Percentiles rank a stretch among this genome's conserved stretches.
These are phyloP conservation scores for Phytopythium vexans DNA, from an alignment of 352 stramenopile genomes.

Conservation along the genomic window DNA sequence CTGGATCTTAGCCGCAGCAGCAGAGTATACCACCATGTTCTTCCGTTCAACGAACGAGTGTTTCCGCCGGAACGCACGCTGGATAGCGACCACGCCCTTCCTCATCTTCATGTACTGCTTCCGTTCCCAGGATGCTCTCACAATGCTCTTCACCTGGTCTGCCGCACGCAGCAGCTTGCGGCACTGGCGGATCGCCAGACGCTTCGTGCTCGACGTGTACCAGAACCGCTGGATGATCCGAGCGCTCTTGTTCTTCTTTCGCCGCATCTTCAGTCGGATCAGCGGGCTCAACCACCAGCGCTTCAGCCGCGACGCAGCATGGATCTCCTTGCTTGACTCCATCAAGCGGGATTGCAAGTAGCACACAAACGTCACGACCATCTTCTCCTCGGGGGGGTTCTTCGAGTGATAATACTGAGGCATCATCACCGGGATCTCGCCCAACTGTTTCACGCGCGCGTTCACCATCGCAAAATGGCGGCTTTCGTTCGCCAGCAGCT, in stretches of 20 bases:
- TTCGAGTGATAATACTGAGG: constrained; percentile 85
- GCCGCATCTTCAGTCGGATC: constrained; percentile 48
- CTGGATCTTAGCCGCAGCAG: constrained; percentile 25
- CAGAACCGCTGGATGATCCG: constrained; percentile 74
- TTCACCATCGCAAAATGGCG: constrained; percentile 89
- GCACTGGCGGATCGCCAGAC: constrained; percentile 67
- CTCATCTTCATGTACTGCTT: constrained; percentile 24
- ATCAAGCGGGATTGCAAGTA: constrained; percentile 94
- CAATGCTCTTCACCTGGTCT: constrained; percentile 40
- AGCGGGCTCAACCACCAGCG: constrained; percentile 64
- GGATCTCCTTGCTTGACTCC: constrained; percentile 92
- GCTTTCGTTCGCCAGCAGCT: constrained; percentile 63
- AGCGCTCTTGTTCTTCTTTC: constrained; percentile 55
- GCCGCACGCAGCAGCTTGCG: constrained; percentile 57
- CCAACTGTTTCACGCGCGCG: constrained; percentile 86
- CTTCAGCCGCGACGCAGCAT: constrained; percentile 87
- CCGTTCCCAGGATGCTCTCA: constrained; percentile 22
- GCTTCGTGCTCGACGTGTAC: constrained; percentile 77
- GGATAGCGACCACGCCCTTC: constrained; percentile 27
- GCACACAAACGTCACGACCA: constrained; percentile 92
- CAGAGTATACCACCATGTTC: neutral
- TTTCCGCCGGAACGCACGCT: constrained; percentile 28
- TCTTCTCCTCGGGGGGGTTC: constrained; percentile 91
- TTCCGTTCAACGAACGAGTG: neutral
- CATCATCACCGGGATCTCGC: constrained; percentile 90